phyloP scores from a whole-genome alignment of 192 early-diverging fungal genomes.

The Coemansia sp. region DNA sequence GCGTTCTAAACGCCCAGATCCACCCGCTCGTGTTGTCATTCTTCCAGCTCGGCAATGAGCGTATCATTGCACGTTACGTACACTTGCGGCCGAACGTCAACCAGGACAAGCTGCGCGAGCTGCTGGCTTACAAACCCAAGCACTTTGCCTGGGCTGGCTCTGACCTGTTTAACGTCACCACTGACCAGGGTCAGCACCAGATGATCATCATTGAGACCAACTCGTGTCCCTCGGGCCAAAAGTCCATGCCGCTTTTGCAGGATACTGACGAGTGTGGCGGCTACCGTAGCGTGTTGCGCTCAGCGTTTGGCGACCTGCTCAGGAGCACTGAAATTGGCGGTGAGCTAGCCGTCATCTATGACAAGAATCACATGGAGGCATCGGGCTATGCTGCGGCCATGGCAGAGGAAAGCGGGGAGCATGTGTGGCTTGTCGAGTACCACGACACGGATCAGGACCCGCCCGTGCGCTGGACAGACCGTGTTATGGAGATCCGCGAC shows the following conservation, averaged over 20 bases:
- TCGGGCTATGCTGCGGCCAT: constrained; percentile 78
- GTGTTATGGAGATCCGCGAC: constrained; percentile 71
- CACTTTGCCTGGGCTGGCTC: constrained; percentile 88
- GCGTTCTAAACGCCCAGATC: constrained; percentile 84
- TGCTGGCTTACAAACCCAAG: constrained; percentile 67
- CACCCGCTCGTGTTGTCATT: constrained; percentile 84
- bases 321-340: constrained; percentile 60
- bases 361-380: constrained; percentile 88
- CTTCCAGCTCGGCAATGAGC: constrained; percentile 81
- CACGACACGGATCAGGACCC: constrained; percentile 70
- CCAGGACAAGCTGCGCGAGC: constrained; percentile 58
- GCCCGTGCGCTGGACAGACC: constrained; percentile 73
- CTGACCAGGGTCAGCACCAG: constrained; percentile 76
- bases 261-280: constrained; percentile 73
- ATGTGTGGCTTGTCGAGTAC: constrained; percentile 77
- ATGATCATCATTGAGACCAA: constrained; percentile 94
- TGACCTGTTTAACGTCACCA: constrained; percentile 87
- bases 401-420: constrained; percentile 72
- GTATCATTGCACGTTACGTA: constrained; percentile 83
- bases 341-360: constrained; percentile 79
- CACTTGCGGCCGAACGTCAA: constrained; percentile 84
- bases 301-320: constrained; percentile 73
- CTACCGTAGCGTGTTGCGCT: constrained; percentile 76
- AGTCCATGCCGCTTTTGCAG: constrained; percentile 85
- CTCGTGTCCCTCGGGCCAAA: constrained; percentile 86